Percentiles rank a stretch among this genome's conserved stretches.
phyloP scores from a whole-genome alignment of 768 basidiomycete genomes.

The Suillus decipiens region DNA sequence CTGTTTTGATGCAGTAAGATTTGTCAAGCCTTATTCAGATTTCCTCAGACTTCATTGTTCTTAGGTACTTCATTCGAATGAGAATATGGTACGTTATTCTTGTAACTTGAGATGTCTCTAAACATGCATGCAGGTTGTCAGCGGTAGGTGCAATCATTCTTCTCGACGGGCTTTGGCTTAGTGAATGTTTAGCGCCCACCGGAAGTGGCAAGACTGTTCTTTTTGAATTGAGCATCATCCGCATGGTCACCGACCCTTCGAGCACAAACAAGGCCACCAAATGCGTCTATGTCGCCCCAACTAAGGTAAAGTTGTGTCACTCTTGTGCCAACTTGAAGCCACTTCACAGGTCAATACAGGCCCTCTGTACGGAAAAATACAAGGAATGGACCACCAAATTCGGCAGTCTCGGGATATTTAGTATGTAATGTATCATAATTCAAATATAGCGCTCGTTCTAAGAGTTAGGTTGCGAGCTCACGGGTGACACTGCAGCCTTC shows the following conservation, averaged over 20 bases:
- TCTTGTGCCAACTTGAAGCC: neutral
- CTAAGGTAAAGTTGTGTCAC: conserved; percentile 56
- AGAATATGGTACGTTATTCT: conserved; percentile 59
- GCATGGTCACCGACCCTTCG: conserved; percentile 54
- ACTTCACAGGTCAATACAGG: conserved; percentile 43
- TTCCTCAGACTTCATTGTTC: neutral
- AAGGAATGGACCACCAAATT: conserved; percentile 88
- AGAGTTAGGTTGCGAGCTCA: conserved; percentile 77
- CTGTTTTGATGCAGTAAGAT: conserved; percentile 73
- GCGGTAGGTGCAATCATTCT: conserved; percentile 45
- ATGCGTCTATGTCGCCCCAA: conserved; percentile 92
- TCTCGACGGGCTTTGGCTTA: conserved; percentile 9
- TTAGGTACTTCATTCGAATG: conserved; percentile 58
- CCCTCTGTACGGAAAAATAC: conserved; percentile 82
- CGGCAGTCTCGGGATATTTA: conserved; percentile 70
- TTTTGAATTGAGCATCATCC: conserved; percentile 89
- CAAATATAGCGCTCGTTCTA: neutral
- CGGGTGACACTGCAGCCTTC: conserved; percentile 81
- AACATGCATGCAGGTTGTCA: conserved; percentile 56
- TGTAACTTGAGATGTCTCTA: conserved; percentile 11
- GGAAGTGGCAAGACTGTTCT: conserved; percentile 95
- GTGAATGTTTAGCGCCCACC: conserved; percentile 70
- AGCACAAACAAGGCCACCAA: conserved; percentile 44
- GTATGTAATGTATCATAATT: conserved; percentile 39
- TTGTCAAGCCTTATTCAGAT: neutral